Conservation (phyloP, 305 asterid species). For the Salvia sclarea region DNA sequence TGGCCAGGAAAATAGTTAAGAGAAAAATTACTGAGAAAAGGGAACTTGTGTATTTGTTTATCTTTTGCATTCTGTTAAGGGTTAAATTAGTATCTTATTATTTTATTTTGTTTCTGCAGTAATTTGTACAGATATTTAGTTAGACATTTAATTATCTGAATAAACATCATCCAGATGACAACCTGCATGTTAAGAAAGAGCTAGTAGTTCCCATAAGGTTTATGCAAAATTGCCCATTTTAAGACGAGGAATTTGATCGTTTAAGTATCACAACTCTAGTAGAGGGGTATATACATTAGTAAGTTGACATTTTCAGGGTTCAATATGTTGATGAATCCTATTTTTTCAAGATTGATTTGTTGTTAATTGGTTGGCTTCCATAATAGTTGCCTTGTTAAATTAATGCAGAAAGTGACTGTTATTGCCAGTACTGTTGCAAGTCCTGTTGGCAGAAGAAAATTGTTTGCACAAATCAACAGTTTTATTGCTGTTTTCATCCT, state of each 20-base stretch:
- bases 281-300: neutral
- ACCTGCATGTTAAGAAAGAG: neutral
- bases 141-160: neutral
- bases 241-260: neutral
- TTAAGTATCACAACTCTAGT: neutral
- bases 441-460: constrained; percentile 79
- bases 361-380: constrained; percentile 12
- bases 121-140: neutral
- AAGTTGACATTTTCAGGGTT: neutral
- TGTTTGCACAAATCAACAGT: constrained; percentile 95
- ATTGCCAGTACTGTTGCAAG: constrained; percentile 74
- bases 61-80: constrained; percentile 14
- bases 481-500: constrained; percentile 94
- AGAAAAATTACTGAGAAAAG: neutral
- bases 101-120: neutral
- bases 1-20: neutral
- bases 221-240: neutral
- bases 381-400: constrained; percentile 26
- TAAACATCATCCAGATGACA: constrained; percentile 1
- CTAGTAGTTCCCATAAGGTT: neutral
- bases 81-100: neutral
- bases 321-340: constrained; percentile 7
- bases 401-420: constrained; percentile 88
- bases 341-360: neutral
- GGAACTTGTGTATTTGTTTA: neutral